Evolutionary conservation across 257 asterid species (phyloP).

Genomic region (Fraxinus americana): DNA sequence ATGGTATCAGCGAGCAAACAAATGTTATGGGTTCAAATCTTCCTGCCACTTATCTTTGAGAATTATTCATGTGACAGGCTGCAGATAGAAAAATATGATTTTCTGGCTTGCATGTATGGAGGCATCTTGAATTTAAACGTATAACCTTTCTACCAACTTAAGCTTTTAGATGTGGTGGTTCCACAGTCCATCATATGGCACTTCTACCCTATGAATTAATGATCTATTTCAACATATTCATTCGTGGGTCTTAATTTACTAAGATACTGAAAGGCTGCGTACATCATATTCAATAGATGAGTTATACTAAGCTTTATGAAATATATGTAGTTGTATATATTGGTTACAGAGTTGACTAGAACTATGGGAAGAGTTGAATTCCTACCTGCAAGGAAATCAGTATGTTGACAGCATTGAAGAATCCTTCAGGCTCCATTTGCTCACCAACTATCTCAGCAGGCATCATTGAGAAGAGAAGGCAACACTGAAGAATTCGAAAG

Average conservation of each 20-base stretch:
- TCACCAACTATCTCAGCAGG: conserved; percentile 76
- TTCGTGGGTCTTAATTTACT: background rate
- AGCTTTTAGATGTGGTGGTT: too few relatives aligned
- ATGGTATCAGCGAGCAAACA: background rate
- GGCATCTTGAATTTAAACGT: background rate
- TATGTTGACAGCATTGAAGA: conserved; percentile 78
- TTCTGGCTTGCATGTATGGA: background rate
- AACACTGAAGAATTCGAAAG: conserved; percentile 45
- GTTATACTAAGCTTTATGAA: background rate
- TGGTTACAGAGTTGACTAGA: background rate
- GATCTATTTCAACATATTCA: background rate
- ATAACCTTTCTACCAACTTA: too few relatives aligned
- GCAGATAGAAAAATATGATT: background rate
- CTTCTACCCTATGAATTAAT: background rate
- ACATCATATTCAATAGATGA: background rate
- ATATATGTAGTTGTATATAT: background rate
- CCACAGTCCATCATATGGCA: too few relatives aligned
- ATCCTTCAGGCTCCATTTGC: conserved; percentile 59
- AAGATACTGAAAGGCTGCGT: background rate
- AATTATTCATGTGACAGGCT: background rate
- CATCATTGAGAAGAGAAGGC: conserved; percentile 81
- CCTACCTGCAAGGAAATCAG: conserved; percentile 71
- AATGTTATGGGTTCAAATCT: background rate
- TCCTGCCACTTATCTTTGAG: background rate
- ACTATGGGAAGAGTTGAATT: background rate